These are phyloP conservation scores for Populus hybrid DNA, from an alignment of 441 rosid species.

Conservation along the genomic window DNA sequence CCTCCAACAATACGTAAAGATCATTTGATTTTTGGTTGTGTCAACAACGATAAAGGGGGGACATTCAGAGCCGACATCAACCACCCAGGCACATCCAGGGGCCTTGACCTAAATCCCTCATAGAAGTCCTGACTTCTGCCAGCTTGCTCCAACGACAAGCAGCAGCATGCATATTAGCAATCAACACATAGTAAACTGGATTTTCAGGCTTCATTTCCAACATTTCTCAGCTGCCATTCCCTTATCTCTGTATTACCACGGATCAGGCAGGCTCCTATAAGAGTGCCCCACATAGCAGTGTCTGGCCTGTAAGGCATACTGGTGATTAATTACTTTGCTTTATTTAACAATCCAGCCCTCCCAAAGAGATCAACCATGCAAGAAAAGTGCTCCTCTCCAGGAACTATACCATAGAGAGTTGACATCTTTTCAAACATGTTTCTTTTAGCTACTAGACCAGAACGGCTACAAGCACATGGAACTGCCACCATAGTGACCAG, in stretches of 20 bases:
- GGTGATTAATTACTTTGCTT: slow-evolving; percentile 41
- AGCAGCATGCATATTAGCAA: slow-evolving; percentile 69
- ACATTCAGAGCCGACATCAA: neutral
- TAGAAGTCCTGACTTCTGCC: slow-evolving; percentile 53
- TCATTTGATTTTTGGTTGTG: slow-evolving; percentile 41
- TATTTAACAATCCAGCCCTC: slow-evolving; percentile 60
- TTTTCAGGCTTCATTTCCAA: slow-evolving; percentile 57
- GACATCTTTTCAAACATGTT: slow-evolving; percentile 49
- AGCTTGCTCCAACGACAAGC: slow-evolving; percentile 63
- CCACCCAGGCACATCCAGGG: slow-evolving; percentile 74
- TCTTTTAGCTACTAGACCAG: slow-evolving; percentile 29
- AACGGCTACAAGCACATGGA: neutral
- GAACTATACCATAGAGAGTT: slow-evolving; percentile 36
- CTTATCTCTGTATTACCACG: slow-evolving; percentile 52
- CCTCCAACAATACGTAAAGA: slow-evolving; percentile 51
- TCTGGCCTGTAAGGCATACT: slow-evolving; percentile 57
- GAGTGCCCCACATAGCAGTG: slow-evolving; percentile 66
- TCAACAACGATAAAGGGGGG: slow-evolving; percentile 11
- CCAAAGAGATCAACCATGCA: slow-evolving; percentile 83
- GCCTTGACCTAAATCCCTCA: slow-evolving; percentile 67
- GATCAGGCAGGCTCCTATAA: slow-evolving; percentile 62
- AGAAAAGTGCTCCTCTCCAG: slow-evolving; percentile 54
- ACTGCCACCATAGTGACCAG: slow-evolving; percentile 50
- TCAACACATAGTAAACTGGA: slow-evolving; percentile 57
- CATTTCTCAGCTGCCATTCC: slow-evolving; percentile 66